Evolutionary conservation across 1,284 basidiomycete species (phyloP), one percentile per base, ranked within the genome.

Genomic region (Cronartium quercuum): DNA sequence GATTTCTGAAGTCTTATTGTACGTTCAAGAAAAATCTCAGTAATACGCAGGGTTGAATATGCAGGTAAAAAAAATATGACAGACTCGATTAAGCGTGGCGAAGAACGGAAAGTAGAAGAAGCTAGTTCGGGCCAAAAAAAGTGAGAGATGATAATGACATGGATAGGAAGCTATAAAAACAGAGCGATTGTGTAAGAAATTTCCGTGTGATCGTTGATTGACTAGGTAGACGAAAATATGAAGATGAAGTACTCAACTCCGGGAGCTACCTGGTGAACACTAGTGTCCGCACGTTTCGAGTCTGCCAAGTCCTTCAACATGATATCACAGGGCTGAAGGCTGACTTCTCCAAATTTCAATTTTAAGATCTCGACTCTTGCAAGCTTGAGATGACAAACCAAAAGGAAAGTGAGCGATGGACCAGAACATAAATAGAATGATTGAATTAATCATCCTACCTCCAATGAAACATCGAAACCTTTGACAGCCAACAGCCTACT

Each of bases 281-380:
- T 89, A 37, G 87, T 87, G 81, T 97, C 90, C 67, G 89, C 91
- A 51, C 92, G 87, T 78, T 89, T 90, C 55, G 94, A 95, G 81
- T 96, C 93, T 6, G 91, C 89, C 87, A 97, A 90, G 82, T 97
- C 94, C 80, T 89, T 90, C 80, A 97, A 83, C 94, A 97, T 97
- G 76, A 97, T 92, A 81, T 97, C 94, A 84, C 93, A 95, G 0
- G 92, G 90, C 81, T 94, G 91, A 76, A 97, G 82, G 0, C 91
- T 89, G 0, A 88, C 86, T 80, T 97, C 94, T 24, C 94, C 94
- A 79, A 97, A 97, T 3, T 94, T 88, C 68, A 93, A 86, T 84
- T 96, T 97, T 76, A 97, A 83, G 66, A 94, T 90, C 82, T 96
- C 93, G 75, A 96, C 88, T 78, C 91, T 95, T 37, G 90, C 87